phyloP scores from a whole-genome alignment of 352 stramenopile species.

The Phytopythium vexans region DNA sequence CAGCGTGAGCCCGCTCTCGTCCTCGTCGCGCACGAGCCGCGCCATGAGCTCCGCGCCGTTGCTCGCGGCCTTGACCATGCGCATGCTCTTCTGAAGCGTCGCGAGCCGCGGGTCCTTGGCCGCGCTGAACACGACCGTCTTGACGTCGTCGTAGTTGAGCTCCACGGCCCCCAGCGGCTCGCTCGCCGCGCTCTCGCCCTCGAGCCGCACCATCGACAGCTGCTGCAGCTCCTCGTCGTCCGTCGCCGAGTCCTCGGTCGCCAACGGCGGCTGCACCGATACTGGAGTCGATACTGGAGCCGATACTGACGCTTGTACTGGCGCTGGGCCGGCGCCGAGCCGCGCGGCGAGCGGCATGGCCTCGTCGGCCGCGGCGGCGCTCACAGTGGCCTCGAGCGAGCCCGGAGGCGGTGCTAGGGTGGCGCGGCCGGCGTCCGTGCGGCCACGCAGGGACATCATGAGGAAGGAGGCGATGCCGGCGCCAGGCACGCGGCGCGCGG shows the following conservation, averaged over 20 bases:
- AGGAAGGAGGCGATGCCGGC: constrained; percentile 37
- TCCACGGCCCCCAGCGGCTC: constrained; percentile 21
- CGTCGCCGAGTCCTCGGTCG: constrained; percentile 66
- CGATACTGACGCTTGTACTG: too few relatives aligned
- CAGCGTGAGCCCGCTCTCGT: constrained; percentile 79
- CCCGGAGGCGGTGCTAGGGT: constrained; percentile 12
- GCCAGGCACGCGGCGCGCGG: background rate
- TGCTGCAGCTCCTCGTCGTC: constrained; percentile 79
- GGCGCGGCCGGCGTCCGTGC: constrained; percentile 9
- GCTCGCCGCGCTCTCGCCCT: constrained; percentile 24
- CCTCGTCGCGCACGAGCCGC: constrained; percentile 51
- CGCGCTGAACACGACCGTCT: constrained; percentile 54
- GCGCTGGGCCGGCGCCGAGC: background rate
- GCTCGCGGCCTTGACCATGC: constrained; percentile 45
- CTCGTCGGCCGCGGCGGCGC: constrained; percentile 26
- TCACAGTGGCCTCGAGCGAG: constrained; percentile 21
- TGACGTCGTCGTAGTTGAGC: constrained; percentile 61
- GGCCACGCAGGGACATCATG: constrained; percentile 15
- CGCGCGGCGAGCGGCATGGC: constrained; percentile 26
- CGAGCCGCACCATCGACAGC: constrained; percentile 53
- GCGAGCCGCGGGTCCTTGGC: constrained; percentile 45
- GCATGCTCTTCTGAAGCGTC: constrained; percentile 58
- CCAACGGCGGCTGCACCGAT: constrained; percentile 10
- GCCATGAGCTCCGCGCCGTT: constrained; percentile 49
- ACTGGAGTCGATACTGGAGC: too few relatives aligned